Percentiles rank a stretch among this genome's conserved stretches.
Conservation (phyloP, 2,329 filamentous ascomycete genomes). For the Ceratocystis eucalypticola region DNA sequence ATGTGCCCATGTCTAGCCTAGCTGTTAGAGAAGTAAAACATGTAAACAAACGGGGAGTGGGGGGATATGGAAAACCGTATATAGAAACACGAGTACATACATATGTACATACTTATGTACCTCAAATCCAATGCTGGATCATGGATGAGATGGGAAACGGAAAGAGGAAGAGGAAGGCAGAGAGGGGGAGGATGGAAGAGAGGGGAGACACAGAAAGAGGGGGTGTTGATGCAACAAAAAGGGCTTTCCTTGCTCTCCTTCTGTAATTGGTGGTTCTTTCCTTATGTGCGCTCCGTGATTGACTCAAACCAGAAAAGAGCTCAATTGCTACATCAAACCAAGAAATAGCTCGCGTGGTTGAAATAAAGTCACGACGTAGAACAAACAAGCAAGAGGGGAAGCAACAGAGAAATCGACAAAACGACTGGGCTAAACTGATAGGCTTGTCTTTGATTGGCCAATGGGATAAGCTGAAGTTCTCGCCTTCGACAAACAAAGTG, state of each 20-base stretch:
- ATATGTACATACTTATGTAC: not conserved
- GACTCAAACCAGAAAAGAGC: not conserved
- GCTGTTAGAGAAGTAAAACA: not conserved
- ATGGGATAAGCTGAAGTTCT: not conserved
- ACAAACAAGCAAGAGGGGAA: conserved; percentile 5
- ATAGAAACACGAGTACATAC: not conserved
- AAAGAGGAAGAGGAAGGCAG: not conserved
- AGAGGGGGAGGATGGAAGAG: not conserved
- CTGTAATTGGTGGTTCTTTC: not conserved
- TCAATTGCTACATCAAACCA: not conserved
- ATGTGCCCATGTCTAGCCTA: not conserved
- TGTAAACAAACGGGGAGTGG: not conserved
- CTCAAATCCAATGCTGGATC: not conserved
- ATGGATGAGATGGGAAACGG: not conserved
- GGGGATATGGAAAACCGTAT: not conserved
- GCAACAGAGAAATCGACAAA: not conserved
- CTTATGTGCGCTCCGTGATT: not conserved
- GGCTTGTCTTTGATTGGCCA: not conserved
- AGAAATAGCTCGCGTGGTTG: not conserved
- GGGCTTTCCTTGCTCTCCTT: not conserved
- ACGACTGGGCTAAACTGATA: not conserved
- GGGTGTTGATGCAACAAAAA: conserved; percentile 5
- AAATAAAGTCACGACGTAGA: conserved; percentile 3
- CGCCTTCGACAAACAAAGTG: not conserved
- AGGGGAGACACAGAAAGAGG: not conserved